phyloP scores from a whole-genome alignment of 495 filamentous ascomycete genomes.

The Platismatia glauca region DNA sequence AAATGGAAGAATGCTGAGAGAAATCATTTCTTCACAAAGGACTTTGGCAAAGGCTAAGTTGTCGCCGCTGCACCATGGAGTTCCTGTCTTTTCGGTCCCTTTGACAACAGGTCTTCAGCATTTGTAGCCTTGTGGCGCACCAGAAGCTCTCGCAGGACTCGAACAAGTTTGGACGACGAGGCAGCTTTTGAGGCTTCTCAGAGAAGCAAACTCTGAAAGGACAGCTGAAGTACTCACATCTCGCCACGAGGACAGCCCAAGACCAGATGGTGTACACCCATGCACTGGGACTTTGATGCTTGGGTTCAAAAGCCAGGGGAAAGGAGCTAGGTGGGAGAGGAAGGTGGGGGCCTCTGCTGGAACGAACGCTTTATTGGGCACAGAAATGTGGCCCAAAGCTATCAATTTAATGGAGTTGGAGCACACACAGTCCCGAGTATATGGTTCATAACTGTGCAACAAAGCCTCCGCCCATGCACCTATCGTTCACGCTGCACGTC shows the following conservation, averaged over 20 bases:
- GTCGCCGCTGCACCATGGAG: not conserved
- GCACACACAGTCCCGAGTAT: not conserved
- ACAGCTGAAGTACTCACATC: not conserved
- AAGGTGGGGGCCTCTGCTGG: not conserved
- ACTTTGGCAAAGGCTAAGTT: not conserved
- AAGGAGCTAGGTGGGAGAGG: not conserved
- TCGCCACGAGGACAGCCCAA: not conserved
- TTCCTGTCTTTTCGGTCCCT: not conserved
- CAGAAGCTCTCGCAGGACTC: not conserved
- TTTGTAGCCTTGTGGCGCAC: not conserved
- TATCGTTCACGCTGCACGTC: not conserved
- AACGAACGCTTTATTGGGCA: not conserved
- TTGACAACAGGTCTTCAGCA: not conserved
- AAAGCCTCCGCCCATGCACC: not conserved
- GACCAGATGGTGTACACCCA: not conserved
- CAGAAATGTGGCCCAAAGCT: not conserved
- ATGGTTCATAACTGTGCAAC: not conserved
- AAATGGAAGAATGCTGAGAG: conserved; percentile 15
- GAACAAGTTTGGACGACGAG: not conserved
- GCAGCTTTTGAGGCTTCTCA: not conserved
- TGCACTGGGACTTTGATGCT: not conserved
- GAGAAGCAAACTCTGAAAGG: not conserved
- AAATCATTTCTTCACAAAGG: conserved; percentile 10
- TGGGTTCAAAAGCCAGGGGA: not conserved
- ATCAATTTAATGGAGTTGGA: not conserved